Base-by-base conservation (phyloP, 139 green algal genomes). In the Coelastrella sp. region DNA sequence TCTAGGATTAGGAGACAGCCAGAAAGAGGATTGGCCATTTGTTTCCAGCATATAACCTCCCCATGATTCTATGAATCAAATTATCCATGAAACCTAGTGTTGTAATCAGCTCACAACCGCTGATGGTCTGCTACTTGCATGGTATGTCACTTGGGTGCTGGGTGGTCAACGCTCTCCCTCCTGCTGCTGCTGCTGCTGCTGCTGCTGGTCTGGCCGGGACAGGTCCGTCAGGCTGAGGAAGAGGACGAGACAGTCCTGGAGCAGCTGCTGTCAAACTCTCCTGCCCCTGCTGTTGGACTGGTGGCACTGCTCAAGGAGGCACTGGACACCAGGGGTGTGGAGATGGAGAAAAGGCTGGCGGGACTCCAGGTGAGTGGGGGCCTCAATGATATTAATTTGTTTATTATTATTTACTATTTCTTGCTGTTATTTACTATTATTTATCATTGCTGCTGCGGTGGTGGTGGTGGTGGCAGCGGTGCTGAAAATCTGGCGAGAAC, bases 141-240 rank as follows among this genome's bases (percentile, higher is more conserved):
- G 35, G 35, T 49, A n/a, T n/a, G n/a, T n/a, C n/a, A n/a, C n/a
- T n/a, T 49, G 35, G 35, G 35, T 49, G 35, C 35, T 49, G 35
- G 35, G 35, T 49, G 35, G 35, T 1, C 35, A 49, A 49, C 35
- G 1, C 35, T 49, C 35, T 49, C 35, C 35, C 35, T 49, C 3
- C 35, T 49, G 35, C 35, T 49, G 35, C 35, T 49, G 35, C 35
- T 78, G 72, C 72, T 25, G 22, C 72, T n/a, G 49, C 14, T 70
- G 63, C 14, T 70, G 63, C 14, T 15, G 12, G 63, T 20, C 24
- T 76, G 68, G 7, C 20, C 25, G 1, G 57, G 8, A 80, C 63
- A 93, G 91, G 88, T 85, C 91, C 92, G 88, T 72, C 84, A 90
- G 65, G 76, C 85, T 65, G 73, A 84, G 66, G 93, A 95, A n/a